Evolutionary conservation across 352 stramenopile genomes (phyloP).

Genomic region (Pythium folliculosum): DNA sequence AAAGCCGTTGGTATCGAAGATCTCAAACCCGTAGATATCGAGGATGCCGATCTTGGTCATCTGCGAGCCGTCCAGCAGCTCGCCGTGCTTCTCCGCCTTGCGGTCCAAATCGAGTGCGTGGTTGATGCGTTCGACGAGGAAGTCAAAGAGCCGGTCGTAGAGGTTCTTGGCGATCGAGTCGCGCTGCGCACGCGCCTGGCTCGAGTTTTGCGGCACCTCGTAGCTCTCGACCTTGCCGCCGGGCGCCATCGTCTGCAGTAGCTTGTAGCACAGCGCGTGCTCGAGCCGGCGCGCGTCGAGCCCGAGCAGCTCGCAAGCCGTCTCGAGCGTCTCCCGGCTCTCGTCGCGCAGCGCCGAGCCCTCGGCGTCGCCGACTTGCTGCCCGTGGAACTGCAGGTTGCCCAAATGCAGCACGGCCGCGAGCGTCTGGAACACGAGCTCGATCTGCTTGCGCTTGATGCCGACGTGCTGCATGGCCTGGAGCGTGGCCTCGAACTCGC

Average conservation of each 20-base stretch:
- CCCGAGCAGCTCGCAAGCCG: slow-evolving; percentile 68
- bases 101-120: slow-evolving; percentile 84
- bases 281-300: slow-evolving; percentile 62
- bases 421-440: slow-evolving; percentile 85
- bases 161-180: slow-evolving; percentile 97
- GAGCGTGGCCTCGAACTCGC: slow-evolving; percentile 88
- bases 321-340: slow-evolving; percentile 49
- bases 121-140: slow-evolving; percentile 94
- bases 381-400: slow-evolving; percentile 68
- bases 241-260: slow-evolving; percentile 87
- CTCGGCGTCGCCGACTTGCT: slow-evolving; percentile 73
- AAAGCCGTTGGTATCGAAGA: slow-evolving; percentile 94
- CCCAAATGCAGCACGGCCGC: slow-evolving; percentile 79
- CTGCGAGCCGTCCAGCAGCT: slow-evolving; percentile 70
- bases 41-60: slow-evolving; percentile 91
- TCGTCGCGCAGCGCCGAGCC: slow-evolving; percentile 53
- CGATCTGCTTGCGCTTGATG: slow-evolving; percentile 88
- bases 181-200: slow-evolving; percentile 89
- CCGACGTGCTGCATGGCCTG: slow-evolving; percentile 87
- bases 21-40: slow-evolving; percentile 98
- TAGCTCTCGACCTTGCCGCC: slow-evolving; percentile 85
- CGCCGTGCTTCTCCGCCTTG: slow-evolving; percentile 76
- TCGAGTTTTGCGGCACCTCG: slow-evolving; percentile 84
- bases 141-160: slow-evolving; percentile 97
- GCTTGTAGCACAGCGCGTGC: slow-evolving; percentile 81